Base-by-base conservation (phyloP, 1,284 basidiomycete genomes). In the Papiliotrema fonsecae region DNA sequence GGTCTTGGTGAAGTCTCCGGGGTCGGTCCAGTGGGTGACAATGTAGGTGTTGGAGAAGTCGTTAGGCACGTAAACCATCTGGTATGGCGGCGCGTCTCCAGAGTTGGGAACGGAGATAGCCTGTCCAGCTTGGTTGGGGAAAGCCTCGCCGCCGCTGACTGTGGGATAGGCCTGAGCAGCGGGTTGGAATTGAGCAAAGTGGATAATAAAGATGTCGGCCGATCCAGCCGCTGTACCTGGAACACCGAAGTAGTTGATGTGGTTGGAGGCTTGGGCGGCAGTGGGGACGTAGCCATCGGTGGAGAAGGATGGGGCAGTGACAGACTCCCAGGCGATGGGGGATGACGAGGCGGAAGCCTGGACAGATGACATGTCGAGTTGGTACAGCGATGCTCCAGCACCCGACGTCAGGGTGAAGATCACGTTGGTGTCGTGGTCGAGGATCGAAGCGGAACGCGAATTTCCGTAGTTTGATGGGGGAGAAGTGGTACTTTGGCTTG, bases 351-450 rank as follows among this genome's bases (percentile, higher is more conserved):
- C 87, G 2, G 80, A 67, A 38, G 77, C 83, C 9, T 58, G 64
- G 49, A 86, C 75, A 6, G 71, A 58, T 18, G 74, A 77, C 78
- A 92, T 81, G 67, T 88, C 79, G 31, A 90, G 77, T 54, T 78
- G 79, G 65, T 77, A 88, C 19, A 69, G 39, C 34, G 54, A 45
- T n/a, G 44, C 37, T n/a, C 63, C 57, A 2, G 45, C 56, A 19
- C 56, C 61, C 35, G 49, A 45, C 37, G 52, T 49, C 31, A 70
- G 56, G 21, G 70, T 65, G 65, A 68, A 89, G 75, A 91, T 83
- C 52, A 84, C 81, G 54, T 90, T 89, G 45, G 88, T 92, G 72
- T 92, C 88, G 60, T 91, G 88, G 73, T 93, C 89, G 34, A 92
- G 79, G 53, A 91, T 82, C 25, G 85, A 62, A 13, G 69, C 57